These are phyloP conservation scores for Fusarium sp. DNA, from an alignment of 2,329 filamentous ascomycete genomes.

Conservation along the genomic window DNA sequence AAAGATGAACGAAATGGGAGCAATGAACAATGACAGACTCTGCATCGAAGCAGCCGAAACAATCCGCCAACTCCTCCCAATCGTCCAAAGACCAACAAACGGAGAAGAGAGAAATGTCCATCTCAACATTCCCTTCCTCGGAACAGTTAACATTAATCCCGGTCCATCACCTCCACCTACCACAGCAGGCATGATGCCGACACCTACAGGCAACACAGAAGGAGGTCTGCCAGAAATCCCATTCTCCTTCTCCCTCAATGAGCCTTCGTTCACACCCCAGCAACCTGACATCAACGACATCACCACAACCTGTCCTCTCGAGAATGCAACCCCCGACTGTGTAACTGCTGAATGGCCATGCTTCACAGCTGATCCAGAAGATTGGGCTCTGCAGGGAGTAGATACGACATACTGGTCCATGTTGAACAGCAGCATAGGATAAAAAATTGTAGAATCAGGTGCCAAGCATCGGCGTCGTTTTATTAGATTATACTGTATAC, in stretches of 20 bases:
- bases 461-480: not conserved
- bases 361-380: constrained; percentile 49
- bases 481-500: constrained; percentile 36
- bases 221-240: constrained; percentile 15
- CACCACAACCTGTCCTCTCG: constrained; percentile 15
- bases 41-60: constrained; percentile 57
- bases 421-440: constrained; percentile 43
- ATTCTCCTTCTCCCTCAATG: constrained; percentile 18
- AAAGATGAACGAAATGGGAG: constrained; percentile 55
- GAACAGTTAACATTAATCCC: constrained; percentile 58
- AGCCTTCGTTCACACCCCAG: not conserved
- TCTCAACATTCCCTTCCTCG: constrained; percentile 61
- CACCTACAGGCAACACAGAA: constrained; percentile 19
- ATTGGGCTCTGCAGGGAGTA: constrained; percentile 57
- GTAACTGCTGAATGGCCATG: constrained; percentile 41
- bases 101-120: constrained; percentile 46
- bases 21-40: constrained; percentile 55
- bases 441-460: not conserved
- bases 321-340: constrained; percentile 8
- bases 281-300: constrained; percentile 13
- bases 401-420: constrained; percentile 54
- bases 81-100: constrained; percentile 50
- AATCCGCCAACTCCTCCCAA: constrained; percentile 57
- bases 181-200: constrained; percentile 18
- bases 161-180: constrained; percentile 31